Base-by-base conservation (phyloP, 2,329 filamentous ascomycete genomes). In the Corniculantispora saksenae region DNA sequence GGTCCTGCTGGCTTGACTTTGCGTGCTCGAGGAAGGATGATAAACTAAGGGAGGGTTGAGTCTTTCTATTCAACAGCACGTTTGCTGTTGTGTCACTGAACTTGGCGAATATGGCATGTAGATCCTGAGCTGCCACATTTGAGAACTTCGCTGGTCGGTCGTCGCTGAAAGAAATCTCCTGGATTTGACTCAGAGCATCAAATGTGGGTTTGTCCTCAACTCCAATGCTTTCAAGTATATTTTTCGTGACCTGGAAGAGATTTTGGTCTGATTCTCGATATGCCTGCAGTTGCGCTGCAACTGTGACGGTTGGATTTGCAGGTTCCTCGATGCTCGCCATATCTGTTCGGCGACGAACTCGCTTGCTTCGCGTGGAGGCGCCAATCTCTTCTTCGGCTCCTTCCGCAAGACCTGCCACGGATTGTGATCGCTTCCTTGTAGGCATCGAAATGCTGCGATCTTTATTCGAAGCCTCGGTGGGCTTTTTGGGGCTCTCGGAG, bases 21-120 rank as follows among this genome's bases (percentile, higher is more conserved):
- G 86, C 83, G 69, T 89, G 86, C 68, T 90, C 87, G 4, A 90
- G 79, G 69, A 90, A 89, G 4, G 86, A 86, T 1, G 84, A 86
- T 19, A 88, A 78, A 10, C 85, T 85, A 35, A 86, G 76, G 13
- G 81, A 80, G 0, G 82, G 78, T 25, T 80, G 77, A 54, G 85
- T 83, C 63, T 83, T 83, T 67, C 86, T 86, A 67, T 78, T 82
- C 15, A 87, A 73, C 13, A 88, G 72, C 6, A 84, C 77, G 66
- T 80, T 82, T 0, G 84, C 84, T 8, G 79, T 79, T n/a, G 85
- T 83, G 63, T 86, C 83, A 50, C 80, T 81, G 68, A 85, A 87
- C 4, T 79, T 75, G 1, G 78, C 71, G n/a, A 88, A 75, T 7
- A 80, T 78, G 25, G 78, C 76, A 3, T 80, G 82, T 27, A 88